Conservation (phyloP, 2,329 filamentous ascomycete genomes). For the Beauveria sp. region DNA sequence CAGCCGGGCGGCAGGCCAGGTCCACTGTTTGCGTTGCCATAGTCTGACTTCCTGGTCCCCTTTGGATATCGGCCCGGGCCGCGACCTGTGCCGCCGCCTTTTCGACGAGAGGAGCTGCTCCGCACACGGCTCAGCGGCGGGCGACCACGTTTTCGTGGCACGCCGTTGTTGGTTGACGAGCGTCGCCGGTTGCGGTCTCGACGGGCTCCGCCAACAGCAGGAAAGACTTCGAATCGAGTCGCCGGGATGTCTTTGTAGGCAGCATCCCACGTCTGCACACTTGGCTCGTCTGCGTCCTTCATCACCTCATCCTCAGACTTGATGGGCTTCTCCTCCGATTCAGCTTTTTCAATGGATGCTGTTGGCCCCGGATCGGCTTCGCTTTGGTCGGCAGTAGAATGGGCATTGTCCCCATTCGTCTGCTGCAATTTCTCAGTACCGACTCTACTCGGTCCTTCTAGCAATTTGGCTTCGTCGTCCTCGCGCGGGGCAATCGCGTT, state of each 20-base stretch:
- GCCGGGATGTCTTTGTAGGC: conserved; percentile 55
- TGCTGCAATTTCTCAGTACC: conserved; percentile 16
- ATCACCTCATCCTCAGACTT: conserved; percentile 19
- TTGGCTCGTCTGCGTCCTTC: conserved; percentile 21
- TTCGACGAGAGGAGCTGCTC: conserved; percentile 37
- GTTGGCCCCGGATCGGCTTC: background rate
- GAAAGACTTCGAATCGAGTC: conserved; percentile 71
- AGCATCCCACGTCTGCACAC: conserved; percentile 33
- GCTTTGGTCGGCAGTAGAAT: background rate
- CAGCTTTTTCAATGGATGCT: conserved; percentile 19
- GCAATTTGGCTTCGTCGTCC: conserved; percentile 49
- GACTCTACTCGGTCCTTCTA: conserved; percentile 22
- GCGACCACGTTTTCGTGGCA: conserved; percentile 22
- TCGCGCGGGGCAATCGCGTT: conserved; percentile 84
- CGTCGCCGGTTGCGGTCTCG: conserved; percentile 38
- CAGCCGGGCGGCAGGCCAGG: conserved; percentile 55
- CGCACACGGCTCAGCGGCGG: conserved; percentile 27
- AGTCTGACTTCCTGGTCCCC: conserved; percentile 60
- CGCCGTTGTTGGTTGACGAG: conserved; percentile 13
- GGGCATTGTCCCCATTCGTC: conserved; percentile 17
- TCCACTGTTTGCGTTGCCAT: conserved; percentile 58
- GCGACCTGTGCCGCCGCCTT: conserved; percentile 54
- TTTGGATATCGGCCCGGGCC: conserved; percentile 61
- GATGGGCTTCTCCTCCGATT: conserved; percentile 25
- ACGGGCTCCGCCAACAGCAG: conserved; percentile 48